Evolutionary conservation across 2,329 filamentous ascomycete species (phyloP), one percentile per base, ranked within the genome.

Genomic region (Xylariaceae sp.): DNA sequence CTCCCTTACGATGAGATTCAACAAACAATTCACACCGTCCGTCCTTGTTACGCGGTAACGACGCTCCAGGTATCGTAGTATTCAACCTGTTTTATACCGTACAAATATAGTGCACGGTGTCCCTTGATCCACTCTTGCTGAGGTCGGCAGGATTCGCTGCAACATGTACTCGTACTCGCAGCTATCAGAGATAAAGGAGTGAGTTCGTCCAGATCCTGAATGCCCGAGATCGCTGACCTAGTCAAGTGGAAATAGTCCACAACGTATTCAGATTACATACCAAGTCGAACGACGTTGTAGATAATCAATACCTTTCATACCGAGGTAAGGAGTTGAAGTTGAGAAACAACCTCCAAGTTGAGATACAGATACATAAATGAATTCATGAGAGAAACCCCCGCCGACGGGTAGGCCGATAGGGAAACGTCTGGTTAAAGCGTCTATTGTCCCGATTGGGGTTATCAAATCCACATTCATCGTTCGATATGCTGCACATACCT

Each of bases 21-120:
- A 30, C 23, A 30, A 5, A 4, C 23, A 30, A 30, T 30, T 30
- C 23, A 30, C 23, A 30, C 23, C 51, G 53, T 61, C 42, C 42
- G 44, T 1, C 0, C 0, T 4, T 51, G 61, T 56, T 58, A 58
- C 57, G 9, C n/a, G 1, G 57, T 62, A 11, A 58, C 53, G 51
- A 23, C 39, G 9, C 42, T 15, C n/a, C 11, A 45, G 42, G 42
- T n/a, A 6, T 2, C 42, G n/a, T 15, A 45, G 9, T 13, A 42
- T 10, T 42, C 9, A 2, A 42, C 9, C 9, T 42, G 11, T 39
- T 9, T 9, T 6, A 13, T 39, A 39, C 42, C 10, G 13, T 45
- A n/a, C 11, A 45, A 45, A n/a, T 6, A n/a, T 10, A 13, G 10
- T n/a, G 42, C 13, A 45, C 42, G 42, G 42, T 45, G 42, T 45